Evolutionary conservation across 148 eudicot genomes (phyloP).

Genomic region (Spergularia bocconei): DNA sequence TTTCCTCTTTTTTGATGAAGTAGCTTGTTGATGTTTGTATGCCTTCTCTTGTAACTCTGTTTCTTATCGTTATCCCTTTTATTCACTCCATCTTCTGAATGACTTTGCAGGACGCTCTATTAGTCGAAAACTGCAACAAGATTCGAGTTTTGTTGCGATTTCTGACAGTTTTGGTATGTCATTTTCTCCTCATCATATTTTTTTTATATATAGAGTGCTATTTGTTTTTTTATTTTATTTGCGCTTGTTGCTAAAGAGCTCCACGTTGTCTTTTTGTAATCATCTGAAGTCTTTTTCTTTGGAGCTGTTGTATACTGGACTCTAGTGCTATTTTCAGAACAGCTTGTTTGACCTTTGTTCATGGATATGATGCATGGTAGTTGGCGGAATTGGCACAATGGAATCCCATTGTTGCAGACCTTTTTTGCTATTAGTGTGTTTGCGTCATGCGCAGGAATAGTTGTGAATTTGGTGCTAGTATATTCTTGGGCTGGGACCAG

Average conservation of each 20-base stretch:
- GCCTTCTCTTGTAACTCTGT: neutral
- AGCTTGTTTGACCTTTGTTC: neutral
- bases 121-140: slow-evolving; percentile 62
- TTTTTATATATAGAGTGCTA: neutral
- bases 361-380: neutral
- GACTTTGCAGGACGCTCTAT: slow-evolving; percentile 64
- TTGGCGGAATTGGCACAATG: neutral
- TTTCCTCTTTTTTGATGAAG: slow-evolving; percentile 2
- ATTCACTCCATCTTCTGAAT: neutral
- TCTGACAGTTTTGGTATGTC: slow-evolving; percentile 77
- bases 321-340: neutral
- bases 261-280: neutral
- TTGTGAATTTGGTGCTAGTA: too few relatives aligned
- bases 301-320: neutral
- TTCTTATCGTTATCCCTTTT: neutral
- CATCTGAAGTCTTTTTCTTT: neutral
- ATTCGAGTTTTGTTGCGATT: slow-evolving; percentile 79
- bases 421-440: neutral
- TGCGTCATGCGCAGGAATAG: neutral
- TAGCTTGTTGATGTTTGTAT: neutral
- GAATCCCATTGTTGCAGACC: neutral
- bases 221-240: neutral
- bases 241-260: neutral
- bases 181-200: neutral
- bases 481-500: too few relatives aligned